Conservation (phyloP, 345 rosid species). For the Sisymbrium altissimum region DNA sequence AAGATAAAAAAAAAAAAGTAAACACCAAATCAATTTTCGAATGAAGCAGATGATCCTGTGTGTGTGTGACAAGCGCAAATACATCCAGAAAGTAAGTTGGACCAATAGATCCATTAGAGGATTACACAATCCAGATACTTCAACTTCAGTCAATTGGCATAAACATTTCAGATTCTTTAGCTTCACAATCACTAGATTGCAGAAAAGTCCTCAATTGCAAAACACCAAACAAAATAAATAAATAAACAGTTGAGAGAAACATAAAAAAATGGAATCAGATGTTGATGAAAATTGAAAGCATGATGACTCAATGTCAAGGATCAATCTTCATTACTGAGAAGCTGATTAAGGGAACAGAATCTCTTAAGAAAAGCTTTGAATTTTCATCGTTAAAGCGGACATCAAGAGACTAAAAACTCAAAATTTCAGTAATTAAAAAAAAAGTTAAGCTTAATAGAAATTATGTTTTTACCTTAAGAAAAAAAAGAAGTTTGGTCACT, state of each 20-base stretch:
- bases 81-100: conserved; percentile 18
- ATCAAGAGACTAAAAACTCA: conserved; percentile 15
- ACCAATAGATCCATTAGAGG: conserved; percentile 10
- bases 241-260: neutral
- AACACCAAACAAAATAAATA: neutral
- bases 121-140: conserved; percentile 5
- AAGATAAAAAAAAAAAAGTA: too few relatives aligned
- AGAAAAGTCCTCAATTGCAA: conserved; percentile 1
- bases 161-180: conserved; percentile 7
- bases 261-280: neutral
- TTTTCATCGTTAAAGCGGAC: conserved; percentile 9
- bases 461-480: conserved; percentile 18
- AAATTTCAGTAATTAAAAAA: neutral
- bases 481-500: conserved; percentile 17
- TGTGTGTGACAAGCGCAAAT: neutral
- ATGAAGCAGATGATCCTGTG: neutral
- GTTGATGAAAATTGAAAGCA: neutral
- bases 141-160: conserved; percentile 11
- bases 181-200: conserved; percentile 20
- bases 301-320: conserved; percentile 12
- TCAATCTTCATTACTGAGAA: conserved; percentile 35
- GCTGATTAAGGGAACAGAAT: conserved; percentile 22
- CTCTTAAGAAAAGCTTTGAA: neutral
- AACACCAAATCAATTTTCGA: neutral
- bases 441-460: neutral